A percentile compares a stretch with the other conserved stretches of the same genome.
Conservation (phyloP, 139 green algal genomes). For the Coelastrella sp. region DNA sequence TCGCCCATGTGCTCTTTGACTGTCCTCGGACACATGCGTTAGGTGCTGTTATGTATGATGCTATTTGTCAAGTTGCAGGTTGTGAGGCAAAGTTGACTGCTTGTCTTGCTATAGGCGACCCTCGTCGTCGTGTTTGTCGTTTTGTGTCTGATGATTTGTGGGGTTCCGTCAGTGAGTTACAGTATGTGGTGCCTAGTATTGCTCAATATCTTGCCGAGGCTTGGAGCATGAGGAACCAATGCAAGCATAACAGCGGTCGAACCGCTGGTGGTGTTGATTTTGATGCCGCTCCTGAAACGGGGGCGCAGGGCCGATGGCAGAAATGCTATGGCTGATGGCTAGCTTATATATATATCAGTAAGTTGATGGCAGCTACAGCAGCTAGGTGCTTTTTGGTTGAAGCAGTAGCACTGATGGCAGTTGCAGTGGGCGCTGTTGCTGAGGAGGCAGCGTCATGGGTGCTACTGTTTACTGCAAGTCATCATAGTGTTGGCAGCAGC, state of each 20-base stretch:
- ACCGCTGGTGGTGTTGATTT: not conserved
- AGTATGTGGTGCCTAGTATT: not conserved
- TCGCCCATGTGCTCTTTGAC: too few relatives aligned
- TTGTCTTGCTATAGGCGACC: not conserved
- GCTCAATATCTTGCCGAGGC: not conserved
- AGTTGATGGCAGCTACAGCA: too few relatives aligned
- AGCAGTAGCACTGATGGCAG: too few relatives aligned
- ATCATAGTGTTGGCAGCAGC: too few relatives aligned
- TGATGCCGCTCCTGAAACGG: not conserved
- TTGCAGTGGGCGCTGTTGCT: too few relatives aligned
- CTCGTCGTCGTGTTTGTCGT: not conserved
- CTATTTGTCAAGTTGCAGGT: not conserved
- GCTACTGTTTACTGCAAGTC: too few relatives aligned
- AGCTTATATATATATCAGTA: too few relatives aligned
- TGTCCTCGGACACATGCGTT: too few relatives aligned
- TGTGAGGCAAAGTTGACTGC: not conserved
- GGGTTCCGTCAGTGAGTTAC: not conserved
- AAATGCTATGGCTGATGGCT: too few relatives aligned
- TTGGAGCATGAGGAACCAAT: not conserved
- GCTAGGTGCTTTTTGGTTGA: too few relatives aligned
- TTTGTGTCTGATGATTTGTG: not conserved
- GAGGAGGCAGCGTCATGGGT: too few relatives aligned
- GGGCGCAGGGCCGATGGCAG: not conserved
- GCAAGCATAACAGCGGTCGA: not conserved
- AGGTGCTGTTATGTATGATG: not conserved